Evolutionary conservation across 2,329 filamentous ascomycete species (phyloP).

Genomic region (Penicillium sclerotigenum): DNA sequence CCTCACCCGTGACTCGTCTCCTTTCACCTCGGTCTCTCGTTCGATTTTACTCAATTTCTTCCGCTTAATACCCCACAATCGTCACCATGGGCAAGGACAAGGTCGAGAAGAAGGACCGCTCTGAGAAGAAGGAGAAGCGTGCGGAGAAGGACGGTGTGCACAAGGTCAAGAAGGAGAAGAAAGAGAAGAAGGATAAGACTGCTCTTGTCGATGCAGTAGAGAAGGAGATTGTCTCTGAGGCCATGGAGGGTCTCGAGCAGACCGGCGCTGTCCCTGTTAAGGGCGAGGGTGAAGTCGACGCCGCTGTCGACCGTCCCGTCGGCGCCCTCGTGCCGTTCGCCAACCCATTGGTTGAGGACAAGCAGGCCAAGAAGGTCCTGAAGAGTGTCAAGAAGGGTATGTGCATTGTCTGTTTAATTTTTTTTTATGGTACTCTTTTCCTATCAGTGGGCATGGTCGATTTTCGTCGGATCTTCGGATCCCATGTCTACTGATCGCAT

Average conservation of each 20-base stretch:
- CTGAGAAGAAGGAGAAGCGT: constrained; percentile 45
- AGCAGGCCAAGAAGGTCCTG: constrained; percentile 51
- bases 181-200: constrained; percentile 44
- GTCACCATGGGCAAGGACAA: constrained; percentile 47
- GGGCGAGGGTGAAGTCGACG: constrained; percentile 26
- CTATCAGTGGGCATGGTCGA: neutral
- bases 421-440: no score
- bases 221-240: constrained; percentile 39
- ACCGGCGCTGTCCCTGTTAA: constrained; percentile 23
- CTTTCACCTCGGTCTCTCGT: constrained; percentile 20
- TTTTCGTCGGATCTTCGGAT: neutral
- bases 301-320: constrained; percentile 36
- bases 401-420: constrained; percentile 9
- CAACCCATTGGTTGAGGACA: constrained; percentile 50
- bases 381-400: constrained; percentile 53
- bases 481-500: neutral
- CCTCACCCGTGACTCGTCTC: constrained; percentile 24
- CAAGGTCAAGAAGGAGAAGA: constrained; percentile 49
- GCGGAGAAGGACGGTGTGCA: constrained; percentile 46
- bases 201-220: constrained; percentile 40
- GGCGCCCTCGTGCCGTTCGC: constrained; percentile 51
- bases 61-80: constrained; percentile 14
- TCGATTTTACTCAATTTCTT: constrained; percentile 12
- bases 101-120: constrained; percentile 46
- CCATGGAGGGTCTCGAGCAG: constrained; percentile 36